These are phyloP conservation scores for Neopestalotiopsis rosae DNA, from an alignment of 2,329 filamentous ascomycete genomes.

Conservation along the genomic window DNA sequence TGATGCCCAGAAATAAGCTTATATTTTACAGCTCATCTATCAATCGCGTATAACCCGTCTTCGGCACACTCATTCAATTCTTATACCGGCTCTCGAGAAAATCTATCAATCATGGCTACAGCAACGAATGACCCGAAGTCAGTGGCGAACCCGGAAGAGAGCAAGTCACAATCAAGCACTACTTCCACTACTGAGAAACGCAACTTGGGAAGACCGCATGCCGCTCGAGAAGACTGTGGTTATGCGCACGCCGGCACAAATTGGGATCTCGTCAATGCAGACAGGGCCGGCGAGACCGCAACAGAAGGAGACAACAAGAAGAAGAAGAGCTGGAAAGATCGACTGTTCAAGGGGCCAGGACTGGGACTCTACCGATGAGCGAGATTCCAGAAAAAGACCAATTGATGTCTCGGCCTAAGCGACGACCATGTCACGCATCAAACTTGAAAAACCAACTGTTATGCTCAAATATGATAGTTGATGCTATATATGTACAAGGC, in stretches of 20 bases:
- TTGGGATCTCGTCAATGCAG: constrained; percentile 8
- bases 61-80: not conserved
- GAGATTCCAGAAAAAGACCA: not conserved
- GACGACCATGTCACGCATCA: not conserved
- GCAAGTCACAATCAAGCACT: not conserved
- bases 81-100: not conserved
- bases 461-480: not conserved
- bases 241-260: constrained; percentile 11
- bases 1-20: too few species aligned
- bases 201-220: not conserved
- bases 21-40: too few species aligned
- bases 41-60: too few species aligned
- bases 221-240: not conserved
- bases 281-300: not conserved
- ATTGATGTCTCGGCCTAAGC: not conserved
- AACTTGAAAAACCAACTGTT: too few species aligned
- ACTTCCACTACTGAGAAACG: not conserved
- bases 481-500: constrained; percentile 11
- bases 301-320: not conserved
- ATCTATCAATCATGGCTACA: not conserved
- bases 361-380: constrained; percentile 3
- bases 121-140: not conserved
- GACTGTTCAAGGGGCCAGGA: constrained; percentile 3
- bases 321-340: constrained; percentile 12
- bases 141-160: not conserved